These are phyloP conservation scores for Diaporthe citri DNA, from an alignment of 2,329 filamentous ascomycete genomes.

Conservation along the genomic window DNA sequence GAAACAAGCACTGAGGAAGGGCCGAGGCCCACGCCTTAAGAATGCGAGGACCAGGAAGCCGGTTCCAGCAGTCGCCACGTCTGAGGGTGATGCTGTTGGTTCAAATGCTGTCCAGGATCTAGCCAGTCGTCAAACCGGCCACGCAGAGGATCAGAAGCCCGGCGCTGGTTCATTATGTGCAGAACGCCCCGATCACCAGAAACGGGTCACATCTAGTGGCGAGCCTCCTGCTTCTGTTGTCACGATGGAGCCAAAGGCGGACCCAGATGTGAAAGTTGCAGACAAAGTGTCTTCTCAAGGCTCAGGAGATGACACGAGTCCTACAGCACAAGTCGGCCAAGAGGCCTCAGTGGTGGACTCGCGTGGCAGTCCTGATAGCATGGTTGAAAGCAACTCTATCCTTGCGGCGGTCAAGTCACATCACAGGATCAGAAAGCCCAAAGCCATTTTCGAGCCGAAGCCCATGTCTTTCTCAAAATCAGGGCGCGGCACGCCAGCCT, in stretches of 20 bases:
- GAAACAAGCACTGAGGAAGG: slow-evolving; percentile 7
- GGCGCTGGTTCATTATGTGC: background rate
- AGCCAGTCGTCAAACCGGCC: background rate
- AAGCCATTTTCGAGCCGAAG: slow-evolving; percentile 51
- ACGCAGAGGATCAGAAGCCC: background rate
- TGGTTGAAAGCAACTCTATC: slow-evolving; percentile 55
- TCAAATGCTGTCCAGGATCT: background rate
- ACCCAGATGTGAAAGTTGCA: background rate
- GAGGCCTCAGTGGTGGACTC: slow-evolving; percentile 41
- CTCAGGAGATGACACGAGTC: background rate
- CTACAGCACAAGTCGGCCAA: background rate
- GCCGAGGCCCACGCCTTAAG: slow-evolving; percentile 38
- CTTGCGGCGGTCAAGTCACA: slow-evolving; percentile 64
- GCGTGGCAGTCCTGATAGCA: background rate
- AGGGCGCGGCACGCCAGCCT: slow-evolving; percentile 11
- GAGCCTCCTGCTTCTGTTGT: background rate
- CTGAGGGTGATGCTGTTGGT: background rate
- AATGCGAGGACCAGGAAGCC: slow-evolving; percentile 37
- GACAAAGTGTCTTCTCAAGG: background rate
- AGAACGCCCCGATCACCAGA: background rate
- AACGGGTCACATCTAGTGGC: background rate
- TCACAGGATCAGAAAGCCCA: slow-evolving; percentile 60
- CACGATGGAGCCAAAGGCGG: background rate
- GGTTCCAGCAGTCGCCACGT: background rate
- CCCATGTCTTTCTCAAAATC: slow-evolving; percentile 3